Percentiles rank a stretch among this genome's conserved stretches.
Evolutionary conservation across 2,329 filamentous ascomycete genomes (phyloP).

Genomic region (Colletotrichum eremochloae): DNA sequence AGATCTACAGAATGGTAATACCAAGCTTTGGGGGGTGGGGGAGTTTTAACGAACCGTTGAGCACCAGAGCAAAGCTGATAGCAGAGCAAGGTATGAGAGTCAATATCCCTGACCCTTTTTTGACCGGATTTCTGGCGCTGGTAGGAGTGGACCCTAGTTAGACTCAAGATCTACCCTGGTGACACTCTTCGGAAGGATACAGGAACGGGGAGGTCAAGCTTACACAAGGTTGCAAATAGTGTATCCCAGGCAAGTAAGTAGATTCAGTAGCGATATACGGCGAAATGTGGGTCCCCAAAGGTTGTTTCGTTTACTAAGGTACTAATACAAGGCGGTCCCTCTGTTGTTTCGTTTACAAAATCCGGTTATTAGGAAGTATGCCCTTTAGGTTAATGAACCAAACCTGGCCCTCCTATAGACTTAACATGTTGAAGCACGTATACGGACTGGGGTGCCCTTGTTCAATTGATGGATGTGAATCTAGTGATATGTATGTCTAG

Average conservation of each 20-base stretch:
- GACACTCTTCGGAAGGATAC: neutral
- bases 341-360: neutral
- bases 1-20: neutral
- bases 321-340: no score
- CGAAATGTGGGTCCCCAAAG: neutral
- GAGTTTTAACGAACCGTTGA: neutral
- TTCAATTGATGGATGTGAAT: no score
- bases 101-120: neutral
- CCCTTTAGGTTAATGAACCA: neutral
- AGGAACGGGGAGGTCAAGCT: neutral
- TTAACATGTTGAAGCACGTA: no score
- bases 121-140: neutral
- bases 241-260: no score
- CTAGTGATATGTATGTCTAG: no score
- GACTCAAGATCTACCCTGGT: neutral
- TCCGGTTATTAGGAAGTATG: neutral
- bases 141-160: neutral
- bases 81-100: neutral
- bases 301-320: no score
- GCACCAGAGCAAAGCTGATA: neutral
- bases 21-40: no score
- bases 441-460: no score
- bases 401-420: neutral
- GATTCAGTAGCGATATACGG: neutral
- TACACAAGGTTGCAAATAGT: neutral